Evolutionary conservation across 2,329 filamentous ascomycete species (phyloP).

Genomic region (Hypoxylon sp.): DNA sequence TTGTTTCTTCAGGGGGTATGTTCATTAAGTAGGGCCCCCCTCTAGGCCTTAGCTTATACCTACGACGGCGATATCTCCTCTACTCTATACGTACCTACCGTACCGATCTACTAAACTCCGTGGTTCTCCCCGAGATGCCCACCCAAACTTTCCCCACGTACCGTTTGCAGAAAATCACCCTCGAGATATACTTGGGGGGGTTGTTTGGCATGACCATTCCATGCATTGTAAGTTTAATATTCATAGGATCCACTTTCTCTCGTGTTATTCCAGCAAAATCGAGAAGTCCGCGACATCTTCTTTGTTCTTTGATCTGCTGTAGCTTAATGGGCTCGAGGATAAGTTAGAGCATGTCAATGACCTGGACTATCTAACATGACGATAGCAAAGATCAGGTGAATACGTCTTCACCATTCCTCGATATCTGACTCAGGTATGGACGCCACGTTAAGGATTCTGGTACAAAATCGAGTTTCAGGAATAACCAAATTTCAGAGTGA

Average conservation of each 20-base stretch:
- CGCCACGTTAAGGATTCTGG: not conserved
- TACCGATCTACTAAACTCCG: not conserved
- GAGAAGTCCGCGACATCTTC: not conserved
- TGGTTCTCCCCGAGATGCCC: constrained; percentile 2
- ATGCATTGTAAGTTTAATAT: constrained; percentile 7
- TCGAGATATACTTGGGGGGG: constrained; percentile 5
- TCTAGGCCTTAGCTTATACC: not conserved
- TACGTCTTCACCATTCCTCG: constrained; percentile 4
- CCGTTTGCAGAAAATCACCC: constrained; percentile 1
- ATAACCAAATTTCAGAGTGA: not conserved
- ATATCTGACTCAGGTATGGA: not conserved
- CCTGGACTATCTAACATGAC: not conserved
- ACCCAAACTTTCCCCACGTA: constrained; percentile 5
- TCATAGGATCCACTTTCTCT: not conserved
- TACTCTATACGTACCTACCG: not conserved
- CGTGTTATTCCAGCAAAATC: not conserved
- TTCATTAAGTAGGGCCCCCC: too few relatives aligned
- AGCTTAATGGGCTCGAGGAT: not conserved
- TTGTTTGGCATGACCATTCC: constrained; percentile 3
- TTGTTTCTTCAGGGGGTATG: too few relatives aligned
- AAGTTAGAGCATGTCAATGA: not conserved
- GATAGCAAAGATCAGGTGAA: not conserved
- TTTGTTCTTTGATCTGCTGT: not conserved
- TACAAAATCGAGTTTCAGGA: not conserved
- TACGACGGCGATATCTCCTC: not conserved